Percentiles rank a stretch among this genome's conserved stretches.
phyloP scores from a whole-genome alignment of 371 early-diverging fungal species.

The Zancudomyces culisetae region DNA sequence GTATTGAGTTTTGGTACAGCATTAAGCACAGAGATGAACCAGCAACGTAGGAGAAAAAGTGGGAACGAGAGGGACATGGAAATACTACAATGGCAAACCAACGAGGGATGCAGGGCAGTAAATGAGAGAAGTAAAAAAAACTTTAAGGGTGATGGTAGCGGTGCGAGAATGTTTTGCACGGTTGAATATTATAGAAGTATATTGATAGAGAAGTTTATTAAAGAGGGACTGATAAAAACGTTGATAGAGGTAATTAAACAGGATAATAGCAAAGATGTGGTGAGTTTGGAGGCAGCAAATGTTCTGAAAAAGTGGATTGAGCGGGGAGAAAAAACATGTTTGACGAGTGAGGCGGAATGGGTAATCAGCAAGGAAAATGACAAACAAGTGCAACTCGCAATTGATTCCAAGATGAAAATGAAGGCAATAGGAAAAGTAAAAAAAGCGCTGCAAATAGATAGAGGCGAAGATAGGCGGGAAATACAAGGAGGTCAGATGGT shows the following conservation, averaged over 20 bases:
- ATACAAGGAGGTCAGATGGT: neutral
- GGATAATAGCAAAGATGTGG: constrained; percentile 10
- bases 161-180: constrained; percentile 7
- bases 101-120: no score
- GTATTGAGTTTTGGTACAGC: neutral
- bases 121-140: neutral
- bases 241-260: constrained; percentile 9
- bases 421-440: neutral
- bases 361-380: neutral
- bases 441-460: neutral
- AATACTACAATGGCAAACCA: no score
- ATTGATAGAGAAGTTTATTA: constrained; percentile 16
- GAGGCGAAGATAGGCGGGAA: neutral
- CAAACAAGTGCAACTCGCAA: no score
- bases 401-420: neutral
- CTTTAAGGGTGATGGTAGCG: neutral
- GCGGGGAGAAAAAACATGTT: constrained; percentile 15
- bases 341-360: constrained; percentile 2
- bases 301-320: constrained; percentile 21
- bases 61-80: no score
- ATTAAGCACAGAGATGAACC: neutral
- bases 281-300: constrained; percentile 16
- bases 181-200: constrained; percentile 22
- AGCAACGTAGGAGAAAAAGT: no score
- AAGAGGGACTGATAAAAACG: constrained; percentile 18